Base-by-base conservation (phyloP, 164 flowering plant genomes). In the Magnolia officinalis region DNA sequence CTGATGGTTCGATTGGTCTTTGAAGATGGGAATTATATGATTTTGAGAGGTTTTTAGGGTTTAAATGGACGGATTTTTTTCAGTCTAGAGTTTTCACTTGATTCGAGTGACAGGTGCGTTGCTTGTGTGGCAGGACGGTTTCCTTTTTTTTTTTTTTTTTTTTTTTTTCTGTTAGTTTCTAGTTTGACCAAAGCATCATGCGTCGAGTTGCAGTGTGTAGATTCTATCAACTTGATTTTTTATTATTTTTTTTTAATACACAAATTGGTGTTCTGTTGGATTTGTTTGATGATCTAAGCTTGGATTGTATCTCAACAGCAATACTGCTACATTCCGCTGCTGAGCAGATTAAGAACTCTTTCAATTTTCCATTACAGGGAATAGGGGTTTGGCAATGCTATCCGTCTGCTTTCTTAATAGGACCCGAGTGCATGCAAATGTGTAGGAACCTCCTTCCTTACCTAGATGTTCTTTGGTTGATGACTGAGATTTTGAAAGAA, bases 11-110 rank as follows among this genome's bases (percentile, higher is more conserved):
- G 71, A 29, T 18, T 68, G 20, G 14, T 31, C n/a, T 67, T 21
- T 67, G 71, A 29, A 31, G 2, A 18, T 16, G 72, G 21, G 8
- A n/a, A 49, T 49, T 23, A 4, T 70, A 16, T 49, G 58, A 11
- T 50, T 49, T 70, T 49, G 50, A 20, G 49, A 50, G 20, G 50
- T 66, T 72, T 68, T 76, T 63, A 68, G 76, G 78, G 64, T 76
- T 72, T 55, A n/a, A 52, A 50, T 24, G 16, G 49, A 29, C 18
- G 31, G 6, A 8, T 16, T 55, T 16, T 55, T 55, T 55, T 55
- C 61, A 16, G 18, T 11, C 16, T 16, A 55, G 61, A 55, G 61
- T 55, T 55, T 10, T 55, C 18, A 16, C 18, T 66, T 66, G 50
- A 31, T 31, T 68, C 50, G 13, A 55, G 61, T 2, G 61, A 16